These are phyloP conservation scores for Vigna hirtella DNA, from an alignment of 306 rosid species.

Conservation along the genomic window DNA sequence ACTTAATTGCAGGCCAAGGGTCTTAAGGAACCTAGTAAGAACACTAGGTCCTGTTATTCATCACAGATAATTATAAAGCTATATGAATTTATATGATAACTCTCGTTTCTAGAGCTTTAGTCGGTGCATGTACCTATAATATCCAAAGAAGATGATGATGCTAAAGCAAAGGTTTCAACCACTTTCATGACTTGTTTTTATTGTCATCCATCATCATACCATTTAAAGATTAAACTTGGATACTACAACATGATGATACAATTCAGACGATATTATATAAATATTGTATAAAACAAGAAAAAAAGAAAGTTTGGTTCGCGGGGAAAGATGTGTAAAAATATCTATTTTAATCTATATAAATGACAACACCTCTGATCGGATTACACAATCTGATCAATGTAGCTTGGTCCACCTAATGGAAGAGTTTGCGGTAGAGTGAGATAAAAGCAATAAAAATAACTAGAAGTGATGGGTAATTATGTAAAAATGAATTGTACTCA, in stretches of 20 bases:
- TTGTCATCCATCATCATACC: not conserved
- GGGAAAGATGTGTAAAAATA: not conserved
- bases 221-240: not conserved
- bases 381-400: too few species aligned
- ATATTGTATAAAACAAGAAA: constrained; percentile 8
- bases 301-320: not conserved
- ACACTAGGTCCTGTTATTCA: constrained; percentile 91
- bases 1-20: constrained; percentile 66
- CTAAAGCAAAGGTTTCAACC: constrained; percentile 48
- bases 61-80: constrained; percentile 71
- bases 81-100: constrained; percentile 86
- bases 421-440: too few species aligned
- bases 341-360: not conserved
- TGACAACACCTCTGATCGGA: not conserved
- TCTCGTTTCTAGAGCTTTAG: constrained; percentile 81
- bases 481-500: too few species aligned
- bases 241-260: not conserved
- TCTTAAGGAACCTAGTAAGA: constrained; percentile 89
- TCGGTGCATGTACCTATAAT: constrained; percentile 79
- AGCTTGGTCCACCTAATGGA: too few species aligned
- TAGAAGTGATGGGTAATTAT: too few species aligned
- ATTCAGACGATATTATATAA: not conserved
- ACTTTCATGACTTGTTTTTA: constrained; percentile 57
- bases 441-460: too few species aligned
- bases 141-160: constrained; percentile 56